Evolutionary conservation across 2,329 filamentous ascomycete species (phyloP), one percentile per base, ranked within the genome.

Genomic region (Xylariomycetidae sp.): DNA sequence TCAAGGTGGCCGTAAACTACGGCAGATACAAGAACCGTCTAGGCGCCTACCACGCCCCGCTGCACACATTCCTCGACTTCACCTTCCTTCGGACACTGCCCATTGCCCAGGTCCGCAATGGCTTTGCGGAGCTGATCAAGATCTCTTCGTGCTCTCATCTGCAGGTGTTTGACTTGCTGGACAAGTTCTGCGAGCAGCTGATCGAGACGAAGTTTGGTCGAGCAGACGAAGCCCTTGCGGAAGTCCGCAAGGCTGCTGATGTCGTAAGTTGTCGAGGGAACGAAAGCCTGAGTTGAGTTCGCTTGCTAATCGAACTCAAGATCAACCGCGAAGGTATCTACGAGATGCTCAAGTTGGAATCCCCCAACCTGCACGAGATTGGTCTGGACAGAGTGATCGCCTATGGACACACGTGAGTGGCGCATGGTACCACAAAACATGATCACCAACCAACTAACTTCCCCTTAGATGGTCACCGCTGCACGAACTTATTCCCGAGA

Each of bases 1-100:
- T 86, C 66, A 85, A 86, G 54, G 82, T 86, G n/a, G 82, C 79
- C 10, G 81, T 86, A 49, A 86, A 86, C 64, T 85, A 85, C 49
- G 80, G 79, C 54, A 77, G 80, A 56, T 83, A 85, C 67, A 86
- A 86, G 69, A 86, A 86, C 61, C 70, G 80, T 10, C 70, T 86
- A 0, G 81, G 81, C 17, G 82, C 81, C 4, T 86, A 86, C 54
- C 82, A 86, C 50, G 81, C 82, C 0, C 82, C 82, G 0, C 69
- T 77, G 30, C 77, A 82, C 52, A 86, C 82, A 1, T 85, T 86
- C 64, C 71, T 86, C 28, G 82, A 86, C 56, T 86, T 85, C 54
- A 74, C 69, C 12, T 86, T 86, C 59, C 64, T 85, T n/a, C 74
- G 76, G 28, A 82, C 77, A 1, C 64, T 86, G 0, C 80, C 82